Evolutionary conservation across 768 basidiomycete genomes (phyloP), one percentile per base, ranked within the genome.

Genomic region (Termitomyces sp.): DNA sequence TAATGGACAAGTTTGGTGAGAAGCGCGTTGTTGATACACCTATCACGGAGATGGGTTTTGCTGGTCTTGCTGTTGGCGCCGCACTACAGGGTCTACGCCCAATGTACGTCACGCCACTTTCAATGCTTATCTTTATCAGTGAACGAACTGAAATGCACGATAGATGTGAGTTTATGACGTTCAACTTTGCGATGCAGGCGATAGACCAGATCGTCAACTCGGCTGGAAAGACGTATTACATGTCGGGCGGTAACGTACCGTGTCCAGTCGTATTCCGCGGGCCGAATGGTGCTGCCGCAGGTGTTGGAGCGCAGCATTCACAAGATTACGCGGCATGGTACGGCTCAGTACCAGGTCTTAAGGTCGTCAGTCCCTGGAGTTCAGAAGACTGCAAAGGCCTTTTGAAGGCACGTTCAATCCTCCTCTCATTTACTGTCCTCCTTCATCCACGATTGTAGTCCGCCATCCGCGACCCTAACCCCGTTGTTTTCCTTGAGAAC

Each of bases 191-290:
- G 64, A 99, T 98, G 96, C 94, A 95, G 77, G 95, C 97, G 58
- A 98, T 99, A 72, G 97, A 99, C 78, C 97, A 99, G 70, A 99
- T 99, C 62, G 94, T 99, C 75, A 99, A 99, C 83, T 98, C 97
- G n/a, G 97, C 91, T 56, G 97, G 93, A 60, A 99, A 98, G 82
- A 99, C 97, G 4, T 95, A 98, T 77, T 99, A 99, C 84, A 99
- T 99, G 97, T 98, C 97, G 39, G 97, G 97, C 58, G 97, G 97
- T 63, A 98, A 95, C 68, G 95, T 98, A 18, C 92, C 95, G 12
- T 98, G 96, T 79, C 95, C 97, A 24, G 92, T 99, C 62, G 96
- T 98, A 55, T 99, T 99, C 89, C 93, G 97, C 76, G 97, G 97
- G 53, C 97, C 97, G 61, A 99, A 99, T 73, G 97, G 97, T 71